Evolutionary conservation across 2,329 filamentous ascomycete species (phyloP), one percentile per base, ranked within the genome.

Genomic region (Lasiodiplodia sp.): DNA sequence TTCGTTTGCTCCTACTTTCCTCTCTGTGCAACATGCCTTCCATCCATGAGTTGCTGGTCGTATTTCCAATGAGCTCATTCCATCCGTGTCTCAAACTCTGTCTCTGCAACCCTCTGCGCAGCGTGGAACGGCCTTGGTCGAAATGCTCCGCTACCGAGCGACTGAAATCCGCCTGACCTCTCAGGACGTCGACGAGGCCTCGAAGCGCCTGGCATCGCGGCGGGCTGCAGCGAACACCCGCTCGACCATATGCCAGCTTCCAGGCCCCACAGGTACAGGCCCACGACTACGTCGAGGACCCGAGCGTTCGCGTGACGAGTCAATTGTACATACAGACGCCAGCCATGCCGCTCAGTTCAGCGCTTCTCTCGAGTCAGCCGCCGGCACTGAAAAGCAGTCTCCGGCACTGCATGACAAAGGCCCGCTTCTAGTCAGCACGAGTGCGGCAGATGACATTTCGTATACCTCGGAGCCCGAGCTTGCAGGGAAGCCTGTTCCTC

Each of bases 81-180:
- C 60, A 64, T 64, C 60, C 60, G 52, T 38, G 60, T 51, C 47
- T 38, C 47, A 28, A 37, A 52, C 31, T 23, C 25, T 37, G 60
- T 52, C 57, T 62, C 47, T 53, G 28, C 60, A 31, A 63, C 10
- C 28, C 38, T 34, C 21, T 11, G 25, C 25, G 12, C 60, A 63
- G 28, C 25, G 25, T 23, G 44, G 51, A 44, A 21, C 11, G 25
- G 8, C 47, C 31, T 11, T 52, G 65, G 58, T 63, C 64, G 67
- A 25, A 51, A 80, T 80, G 78, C 70, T 80, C 69, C 78, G 78
- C 56, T 72, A 76, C 23, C 73, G 73, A 31, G 75, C 77, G 1
- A 77, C 78, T 56, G 78, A 80, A 70, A 76, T 80, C 51, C 75
- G 74, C 23, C 64, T 80, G 71, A 78, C 77, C 10, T 70, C 78